Base-by-base conservation (phyloP, 805 yeast species). In the Hanseniaspora nectarophila region DNA sequence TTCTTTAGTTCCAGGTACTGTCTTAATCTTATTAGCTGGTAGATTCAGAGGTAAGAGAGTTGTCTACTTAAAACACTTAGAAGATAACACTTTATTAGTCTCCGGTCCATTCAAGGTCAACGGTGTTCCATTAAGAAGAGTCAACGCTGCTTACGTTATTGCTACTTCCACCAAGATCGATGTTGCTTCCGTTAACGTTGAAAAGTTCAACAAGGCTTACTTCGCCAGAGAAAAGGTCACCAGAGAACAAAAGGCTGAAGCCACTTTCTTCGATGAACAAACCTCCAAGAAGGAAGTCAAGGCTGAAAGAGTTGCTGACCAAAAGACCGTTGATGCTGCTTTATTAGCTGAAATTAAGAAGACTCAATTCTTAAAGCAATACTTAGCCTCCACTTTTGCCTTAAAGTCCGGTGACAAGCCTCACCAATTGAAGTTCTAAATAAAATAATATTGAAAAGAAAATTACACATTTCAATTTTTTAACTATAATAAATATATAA, bases 11-110 rank as follows among this genome's bases (percentile, higher is more conserved):
- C 97, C 97, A 74, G 98, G 98, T 73, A 85, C 97, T 69, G 97
- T 90, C 64, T 79, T 92, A 72, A 90, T 90, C 74, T 77, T 90
- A 73, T 81, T 90, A 71, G 97, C 97, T 68, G 98, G 98, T 72
- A 87, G 96, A 76, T 90, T 88, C 95, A 86, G 98, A 77, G 98
- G 98, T 74, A 92, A 90, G 86, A 89, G 97, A 78, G 98, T 92
- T 67, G 97, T 90, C 61, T 85, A 84, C 84, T 82, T 90, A 73
- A 90, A 90, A 83, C 76, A 83, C 74, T 81, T 92, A 70, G 95
- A 88, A 77, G 97, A 92, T 82, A 86, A 87, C 87, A 90, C 97
- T 61, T 78, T 90, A 67, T 84, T 90, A 70, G 95, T 90, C 59
- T 76, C 96, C 58, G 98, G 98, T 72, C 98, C 98, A 68, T 92